Evolutionary conservation across 305 asterid genomes (phyloP), one percentile per base, ranked within the genome.

Genomic region (Fraxinus xanthoxyloides): DNA sequence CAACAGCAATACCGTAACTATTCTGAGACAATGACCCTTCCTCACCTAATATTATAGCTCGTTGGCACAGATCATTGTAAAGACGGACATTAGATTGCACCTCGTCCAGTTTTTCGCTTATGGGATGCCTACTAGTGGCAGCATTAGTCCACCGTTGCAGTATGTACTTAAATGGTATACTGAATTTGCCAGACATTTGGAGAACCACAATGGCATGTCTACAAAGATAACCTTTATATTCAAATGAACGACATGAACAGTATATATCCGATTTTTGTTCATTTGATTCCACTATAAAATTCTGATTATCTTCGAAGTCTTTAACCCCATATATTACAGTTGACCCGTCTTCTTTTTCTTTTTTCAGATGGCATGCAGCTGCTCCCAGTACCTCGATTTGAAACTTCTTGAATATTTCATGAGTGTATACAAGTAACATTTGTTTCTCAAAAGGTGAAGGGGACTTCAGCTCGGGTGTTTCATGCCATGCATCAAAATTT

Each of bases 401-500:
- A 82, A 93, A 91, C 77, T 93, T 94, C 84, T 88, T 90, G 89
- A 94, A 96, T 89, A 96, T 90, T 85, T 90, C 98, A 80, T 91
- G 97, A 72, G 94, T 93, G 77, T 90, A 94, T 59, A 96, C 89
- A 69, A 86, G 87, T 26, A 89, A 84, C 95, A 92, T 78, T 88
- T 96, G 98, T 84, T 96, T 96, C 83, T 94, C 99, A 51, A 93
- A 93, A 69, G 99, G 98, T 4, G 99, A 96, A 54, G 99, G 99
- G 46, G 99, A 92, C 81, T 89, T 93, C 83, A 94, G 86, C 87
- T 90, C 98, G 0, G 99, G 97, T 17, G 93, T 85, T 86, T 96
- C 97, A 28, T 96, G 98, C 99, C 98, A 96, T 6, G 97, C 92
- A 86, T 96, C 97, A 76, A 94, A 96, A 81, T 94, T 92, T 19